These are phyloP conservation scores for Rhizophlyctis rosea DNA, from an alignment of 192 early-diverging fungal genomes.

Conservation along the genomic window DNA sequence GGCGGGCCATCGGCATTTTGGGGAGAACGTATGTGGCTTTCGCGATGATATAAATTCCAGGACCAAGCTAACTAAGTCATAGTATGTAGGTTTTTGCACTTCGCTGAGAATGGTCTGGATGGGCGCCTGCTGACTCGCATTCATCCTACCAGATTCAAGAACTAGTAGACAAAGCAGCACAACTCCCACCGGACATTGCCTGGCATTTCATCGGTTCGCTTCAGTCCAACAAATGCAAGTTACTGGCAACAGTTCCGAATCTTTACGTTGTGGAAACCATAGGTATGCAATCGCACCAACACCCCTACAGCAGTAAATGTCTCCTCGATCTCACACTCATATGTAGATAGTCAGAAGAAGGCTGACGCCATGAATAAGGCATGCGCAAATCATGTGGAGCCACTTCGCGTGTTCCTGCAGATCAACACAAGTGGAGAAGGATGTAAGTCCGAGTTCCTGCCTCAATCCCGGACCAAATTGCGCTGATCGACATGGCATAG, in stretches of 20 bases:
- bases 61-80: slow-evolving; percentile 8
- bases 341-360: slow-evolving; percentile 70
- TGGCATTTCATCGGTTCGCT: slow-evolving; percentile 98
- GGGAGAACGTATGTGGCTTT: slow-evolving; percentile 78
- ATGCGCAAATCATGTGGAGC: slow-evolving; percentile 46
- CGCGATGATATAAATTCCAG: not conserved
- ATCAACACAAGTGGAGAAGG: slow-evolving; percentile 93
- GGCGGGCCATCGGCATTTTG: slow-evolving; percentile 89
- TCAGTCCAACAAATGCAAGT: slow-evolving; percentile 98
- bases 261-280: slow-evolving; percentile 92
- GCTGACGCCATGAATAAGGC: slow-evolving; percentile 80
- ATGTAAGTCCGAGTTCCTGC: slow-evolving; percentile 48
- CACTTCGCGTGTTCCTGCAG: slow-evolving; percentile 84
- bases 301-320: not conserved
- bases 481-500: no score
- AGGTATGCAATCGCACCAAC: slow-evolving; percentile 30
- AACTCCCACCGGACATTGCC: slow-evolving; percentile 81
- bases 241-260: slow-evolving; percentile 81
- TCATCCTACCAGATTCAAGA: slow-evolving; percentile 73
- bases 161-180: slow-evolving; percentile 79
- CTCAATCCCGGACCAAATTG: no score
- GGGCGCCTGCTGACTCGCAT: not conserved
- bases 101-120: not conserved
- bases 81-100: slow-evolving; percentile 35
- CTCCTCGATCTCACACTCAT: not conserved